A percentile compares a stretch with the other conserved stretches of the same genome.
Conservation (phyloP, 2,329 filamentous ascomycete genomes). For the Achaetomium macrosporum region DNA sequence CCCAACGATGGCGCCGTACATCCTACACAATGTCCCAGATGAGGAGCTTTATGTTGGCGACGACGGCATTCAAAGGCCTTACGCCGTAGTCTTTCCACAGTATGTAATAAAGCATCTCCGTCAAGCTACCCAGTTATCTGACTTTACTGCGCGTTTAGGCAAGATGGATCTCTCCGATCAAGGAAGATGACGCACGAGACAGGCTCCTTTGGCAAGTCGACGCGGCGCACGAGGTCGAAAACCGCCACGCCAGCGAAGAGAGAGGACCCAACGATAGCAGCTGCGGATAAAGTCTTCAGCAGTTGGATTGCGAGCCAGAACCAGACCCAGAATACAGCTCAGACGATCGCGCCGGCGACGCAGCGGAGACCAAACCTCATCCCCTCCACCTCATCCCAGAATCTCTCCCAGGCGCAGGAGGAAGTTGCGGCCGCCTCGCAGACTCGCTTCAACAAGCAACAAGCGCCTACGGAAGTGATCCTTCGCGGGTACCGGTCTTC, state of each 20-base stretch:
- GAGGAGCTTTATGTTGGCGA: slow-evolving; percentile 62
- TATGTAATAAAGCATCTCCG: slow-evolving; percentile 25
- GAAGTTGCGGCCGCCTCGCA: slow-evolving; percentile 28
- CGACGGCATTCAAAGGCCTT: slow-evolving; percentile 59
- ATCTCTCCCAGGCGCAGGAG: slow-evolving; percentile 32
- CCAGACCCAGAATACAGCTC: slow-evolving; percentile 28
- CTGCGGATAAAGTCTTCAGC: slow-evolving; percentile 57
- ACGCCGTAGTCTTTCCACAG: slow-evolving; percentile 61
- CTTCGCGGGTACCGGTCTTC: slow-evolving; percentile 70
- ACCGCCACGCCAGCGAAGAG: slow-evolving; percentile 53
- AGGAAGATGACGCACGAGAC: slow-evolving; percentile 53
- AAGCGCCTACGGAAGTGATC: slow-evolving; percentile 65
- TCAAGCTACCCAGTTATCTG: too few species aligned
- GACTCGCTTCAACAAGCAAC: slow-evolving; percentile 30
- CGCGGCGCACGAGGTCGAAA: slow-evolving; percentile 55
- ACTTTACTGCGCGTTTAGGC: slow-evolving; percentile 33
- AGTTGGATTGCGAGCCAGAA: slow-evolving; percentile 49
- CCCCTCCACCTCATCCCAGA: slow-evolving; percentile 27
- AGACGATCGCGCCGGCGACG: slow-evolving; percentile 24
- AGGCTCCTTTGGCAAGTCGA: slow-evolving; percentile 63
- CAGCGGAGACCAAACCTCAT: slow-evolving; percentile 24
- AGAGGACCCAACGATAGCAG: slow-evolving; percentile 57
- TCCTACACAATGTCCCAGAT: slow-evolving; percentile 63
- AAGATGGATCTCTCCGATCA: slow-evolving; percentile 47
- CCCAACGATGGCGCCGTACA: slow-evolving; percentile 53